phyloP scores from a whole-genome alignment of 1,284 basidiomycete genomes.

The Boletus calvinii region DNA sequence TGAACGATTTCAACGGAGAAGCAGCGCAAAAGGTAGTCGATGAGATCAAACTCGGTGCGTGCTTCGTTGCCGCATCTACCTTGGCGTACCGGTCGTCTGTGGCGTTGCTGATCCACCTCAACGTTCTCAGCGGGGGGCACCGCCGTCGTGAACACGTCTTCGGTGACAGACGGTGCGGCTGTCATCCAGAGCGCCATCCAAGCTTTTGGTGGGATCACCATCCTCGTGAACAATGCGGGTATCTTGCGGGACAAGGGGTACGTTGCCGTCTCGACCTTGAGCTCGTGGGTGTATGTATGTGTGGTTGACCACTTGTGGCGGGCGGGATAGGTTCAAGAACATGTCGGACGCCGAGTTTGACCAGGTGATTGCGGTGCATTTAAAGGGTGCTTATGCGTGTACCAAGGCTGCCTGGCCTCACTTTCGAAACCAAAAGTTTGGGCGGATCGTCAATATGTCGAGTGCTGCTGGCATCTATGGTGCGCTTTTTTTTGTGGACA shows the following conservation, averaged over 20 bases:
- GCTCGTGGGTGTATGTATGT: background rate
- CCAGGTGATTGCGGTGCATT: conserved; percentile 84
- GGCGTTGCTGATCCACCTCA: conserved; percentile 1
- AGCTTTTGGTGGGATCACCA: conserved; percentile 80
- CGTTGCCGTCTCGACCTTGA: conserved; percentile 22
- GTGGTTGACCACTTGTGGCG: background rate
- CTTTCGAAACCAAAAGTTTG: conserved; percentile 94
- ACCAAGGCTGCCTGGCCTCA: conserved; percentile 96
- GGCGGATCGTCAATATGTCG: conserved; percentile 89
- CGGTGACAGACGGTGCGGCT: conserved; percentile 85
- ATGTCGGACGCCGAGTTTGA: conserved; percentile 92
- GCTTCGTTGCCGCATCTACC: background rate
- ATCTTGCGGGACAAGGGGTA: conserved; percentile 85
- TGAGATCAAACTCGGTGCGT: conserved; percentile 80
- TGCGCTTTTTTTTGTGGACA: conserved; percentile 30
- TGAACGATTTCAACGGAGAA: conserved; percentile 90
- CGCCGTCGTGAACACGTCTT: conserved; percentile 85
- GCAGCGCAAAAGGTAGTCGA: conserved; percentile 93
- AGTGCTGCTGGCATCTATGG: conserved; percentile 87
- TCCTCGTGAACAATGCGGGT: conserved; percentile 96
- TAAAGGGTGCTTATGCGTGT: conserved; percentile 95
- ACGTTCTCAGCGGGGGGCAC: conserved; percentile 71
- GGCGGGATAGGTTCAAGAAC: conserved; percentile 73
- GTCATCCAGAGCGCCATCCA: conserved; percentile 88
- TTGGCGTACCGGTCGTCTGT: too few relatives aligned